Evolutionary conservation across 768 basidiomycete species (phyloP), one percentile per base, ranked within the genome.

Genomic region (Tylopilus sp.): DNA sequence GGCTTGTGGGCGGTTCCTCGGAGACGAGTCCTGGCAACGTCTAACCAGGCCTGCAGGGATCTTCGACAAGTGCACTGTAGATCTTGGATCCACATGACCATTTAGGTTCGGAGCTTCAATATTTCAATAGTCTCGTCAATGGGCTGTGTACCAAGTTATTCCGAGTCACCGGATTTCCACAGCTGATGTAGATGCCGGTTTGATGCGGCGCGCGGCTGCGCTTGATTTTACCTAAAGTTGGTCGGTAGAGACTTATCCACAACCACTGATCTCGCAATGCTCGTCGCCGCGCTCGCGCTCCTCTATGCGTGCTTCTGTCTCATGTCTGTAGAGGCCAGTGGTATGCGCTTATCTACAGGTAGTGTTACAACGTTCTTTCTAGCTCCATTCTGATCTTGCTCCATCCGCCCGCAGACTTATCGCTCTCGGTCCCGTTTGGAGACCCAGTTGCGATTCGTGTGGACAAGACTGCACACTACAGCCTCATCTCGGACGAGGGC

Each of bases 371-470:
- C 14, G 1, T n/a, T 11, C n/a, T 34, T 25, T 11, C 25, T 1
- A 16, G 17, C 22, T 16, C 6, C 2, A 3, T 21, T 44, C 53
- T 55, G 12, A 56, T 24, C 6, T 8, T 11, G 2, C 33, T 1
- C 26, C 17, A 1, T 25, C 26, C n/a, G 6, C 38, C 34, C 14
- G 10, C 45, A 57, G 56, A 57, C n/a, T 22, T 56, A 19, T 57
- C 56, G 12, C 44, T 57, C 7, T 56, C 48, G 12, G 45, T 57
- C 24, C 16, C 17, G 13, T 57, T 56, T 38, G 55, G 46, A 36
- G 55, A 56, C 34, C 51, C 55, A 31, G 55, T 56, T 7, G 52
- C 40, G 4, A 57, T 57, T 11, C 56, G 54, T 28, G 48, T 57
- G 1, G 56, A 57, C 31, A 57, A 45, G 37, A 56, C 56, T 9